These are phyloP conservation scores for Candida fluviatilis DNA, from an alignment of 805 yeast genomes.

Conservation along the genomic window DNA sequence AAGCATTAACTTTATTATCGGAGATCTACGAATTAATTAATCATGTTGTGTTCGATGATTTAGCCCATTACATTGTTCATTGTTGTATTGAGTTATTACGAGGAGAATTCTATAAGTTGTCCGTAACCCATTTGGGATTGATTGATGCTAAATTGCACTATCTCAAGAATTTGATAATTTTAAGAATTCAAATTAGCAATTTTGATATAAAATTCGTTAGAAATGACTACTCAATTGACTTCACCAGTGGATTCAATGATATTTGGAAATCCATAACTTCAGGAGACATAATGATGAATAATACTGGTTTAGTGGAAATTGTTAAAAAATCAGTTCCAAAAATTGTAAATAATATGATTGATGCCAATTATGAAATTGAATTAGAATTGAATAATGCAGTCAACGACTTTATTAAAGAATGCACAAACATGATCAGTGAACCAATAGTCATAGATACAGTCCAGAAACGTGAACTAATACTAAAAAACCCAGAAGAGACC, in stretches of 20 bases:
- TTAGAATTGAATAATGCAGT: conserved; percentile 68
- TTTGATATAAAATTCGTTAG: conserved; percentile 78
- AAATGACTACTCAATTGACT: conserved; percentile 73
- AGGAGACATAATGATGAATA: conserved; percentile 43
- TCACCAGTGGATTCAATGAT: conserved; percentile 61
- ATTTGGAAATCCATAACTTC: conserved; percentile 34
- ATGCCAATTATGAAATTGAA: conserved; percentile 69
- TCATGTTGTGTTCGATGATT: conserved; percentile 76
- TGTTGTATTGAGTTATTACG: conserved; percentile 63
- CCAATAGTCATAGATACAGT: conserved; percentile 28
- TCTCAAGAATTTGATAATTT: conserved; percentile 64
- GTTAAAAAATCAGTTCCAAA: conserved; percentile 72
- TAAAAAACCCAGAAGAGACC: conserved; percentile 24
- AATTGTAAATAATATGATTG: conserved; percentile 77
- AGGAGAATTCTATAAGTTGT: conserved; percentile 44
- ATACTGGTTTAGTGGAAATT: conserved; percentile 41
- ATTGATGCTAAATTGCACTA: conserved; percentile 62
- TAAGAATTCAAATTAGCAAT: conserved; percentile 62
- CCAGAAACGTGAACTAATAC: conserved; percentile 12
- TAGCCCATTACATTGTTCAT: conserved; percentile 85
- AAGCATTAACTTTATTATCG: conserved; percentile 65
- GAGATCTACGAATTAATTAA: conserved; percentile 78
- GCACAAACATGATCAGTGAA: conserved; percentile 40
- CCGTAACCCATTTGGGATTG: conserved; percentile 44
- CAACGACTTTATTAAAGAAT: conserved; percentile 58